Percentiles rank a stretch among this genome's conserved stretches.
phyloP scores from a whole-genome alignment of 352 stramenopile genomes.

The Phytophthora megakarya region DNA sequence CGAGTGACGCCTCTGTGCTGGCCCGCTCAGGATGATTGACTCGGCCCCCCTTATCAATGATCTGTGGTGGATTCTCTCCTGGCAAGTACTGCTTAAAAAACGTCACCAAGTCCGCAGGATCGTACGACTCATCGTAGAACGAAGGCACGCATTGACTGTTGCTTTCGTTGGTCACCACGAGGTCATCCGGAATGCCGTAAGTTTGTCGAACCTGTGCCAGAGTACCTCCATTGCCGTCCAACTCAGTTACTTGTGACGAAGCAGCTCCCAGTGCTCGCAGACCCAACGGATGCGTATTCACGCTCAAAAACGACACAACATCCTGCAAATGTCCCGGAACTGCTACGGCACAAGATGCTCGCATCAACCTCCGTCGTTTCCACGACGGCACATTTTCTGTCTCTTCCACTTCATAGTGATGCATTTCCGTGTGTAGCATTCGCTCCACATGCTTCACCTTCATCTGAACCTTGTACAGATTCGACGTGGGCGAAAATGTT shows the following conservation, averaged over 20 bases:
- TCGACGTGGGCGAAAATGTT: conserved; percentile 50
- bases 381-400: not conserved
- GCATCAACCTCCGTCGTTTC: conserved; percentile 44
- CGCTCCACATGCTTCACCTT: conserved; percentile 52
- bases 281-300: conserved; percentile 68
- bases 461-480: conserved; percentile 47
- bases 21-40: conserved; percentile 44
- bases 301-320: conserved; percentile 66
- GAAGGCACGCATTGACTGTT: conserved; percentile 73
- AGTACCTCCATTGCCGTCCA: conserved; percentile 23
- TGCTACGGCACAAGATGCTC: conserved; percentile 34
- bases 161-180: conserved; percentile 67
- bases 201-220: conserved; percentile 55
- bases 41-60: conserved; percentile 64
- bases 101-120: conserved; percentile 49
- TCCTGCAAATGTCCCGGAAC: conserved; percentile 48
- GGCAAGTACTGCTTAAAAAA: conserved; percentile 68
- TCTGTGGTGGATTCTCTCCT: conserved; percentile 42
- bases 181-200: conserved; percentile 71
- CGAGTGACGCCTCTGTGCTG: conserved; percentile 83
- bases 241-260: conserved; percentile 24
- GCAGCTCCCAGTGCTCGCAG: conserved; percentile 50
- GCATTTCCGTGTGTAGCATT: conserved; percentile 56
- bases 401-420: conserved; percentile 41
- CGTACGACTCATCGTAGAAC: conserved; percentile 80